phyloP scores from a whole-genome alignment of 495 filamentous ascomycete genomes.

The Lophium mytilinum region DNA sequence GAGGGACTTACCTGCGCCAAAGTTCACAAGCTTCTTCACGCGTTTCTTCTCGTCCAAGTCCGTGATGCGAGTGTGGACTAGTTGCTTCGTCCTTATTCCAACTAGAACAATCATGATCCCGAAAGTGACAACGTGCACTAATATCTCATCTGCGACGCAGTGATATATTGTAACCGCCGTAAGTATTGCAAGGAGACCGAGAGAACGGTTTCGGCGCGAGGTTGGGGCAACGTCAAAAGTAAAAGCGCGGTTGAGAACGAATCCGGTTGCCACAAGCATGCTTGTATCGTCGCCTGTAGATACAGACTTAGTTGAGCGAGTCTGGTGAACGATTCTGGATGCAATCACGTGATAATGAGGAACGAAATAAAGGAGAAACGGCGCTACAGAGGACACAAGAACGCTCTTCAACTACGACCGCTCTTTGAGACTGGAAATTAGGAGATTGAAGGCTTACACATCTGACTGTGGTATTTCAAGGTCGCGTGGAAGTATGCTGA shows the following conservation, averaged over 20 bases:
- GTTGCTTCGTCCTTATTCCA: constrained; percentile 30
- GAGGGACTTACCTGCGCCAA: constrained; percentile 22
- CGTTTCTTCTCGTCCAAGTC: constrained; percentile 2
- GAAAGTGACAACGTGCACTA: constrained; percentile 35
- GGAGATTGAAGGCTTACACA: constrained; percentile 33
- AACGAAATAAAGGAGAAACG: background rate
- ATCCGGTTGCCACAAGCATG: constrained; percentile 48
- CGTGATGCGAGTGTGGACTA: constrained; percentile 15
- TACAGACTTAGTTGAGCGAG: background rate
- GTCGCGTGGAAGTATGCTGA: constrained; percentile 46
- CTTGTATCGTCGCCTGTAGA: constrained; percentile 39
- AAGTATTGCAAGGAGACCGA: constrained; percentile 29
- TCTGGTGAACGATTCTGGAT: too few species aligned
- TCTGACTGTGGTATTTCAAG: constrained; percentile 48
- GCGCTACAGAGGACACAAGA: background rate
- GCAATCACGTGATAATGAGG: too few species aligned
- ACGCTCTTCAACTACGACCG: background rate
- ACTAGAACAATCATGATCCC: constrained; percentile 28
- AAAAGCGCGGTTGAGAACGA: constrained; percentile 45
- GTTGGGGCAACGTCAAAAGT: constrained; percentile 35
- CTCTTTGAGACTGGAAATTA: background rate
- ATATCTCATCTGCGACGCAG: constrained; percentile 38
- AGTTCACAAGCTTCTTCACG: constrained; percentile 10
- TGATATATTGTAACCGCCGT: constrained; percentile 38
- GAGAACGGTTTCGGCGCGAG: constrained; percentile 13